These are phyloP conservation scores for Blastomyces gilchristii DNA, from an alignment of 2,329 filamentous ascomycete genomes.

Conservation along the genomic window DNA sequence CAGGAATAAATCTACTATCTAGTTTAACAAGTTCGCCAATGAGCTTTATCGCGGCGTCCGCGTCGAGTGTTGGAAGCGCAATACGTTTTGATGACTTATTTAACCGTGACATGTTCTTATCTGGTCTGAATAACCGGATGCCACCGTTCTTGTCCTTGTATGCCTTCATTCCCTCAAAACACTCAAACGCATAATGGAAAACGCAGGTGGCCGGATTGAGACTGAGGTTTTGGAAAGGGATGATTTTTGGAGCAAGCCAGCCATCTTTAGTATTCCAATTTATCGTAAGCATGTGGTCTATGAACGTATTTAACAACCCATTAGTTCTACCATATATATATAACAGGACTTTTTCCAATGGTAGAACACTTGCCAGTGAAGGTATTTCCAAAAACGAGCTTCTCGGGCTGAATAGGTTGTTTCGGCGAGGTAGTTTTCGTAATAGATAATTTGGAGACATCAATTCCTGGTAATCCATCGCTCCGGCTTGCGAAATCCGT, in stretches of 20 bases:
- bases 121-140: slow-evolving; percentile 81
- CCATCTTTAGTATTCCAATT: slow-evolving; percentile 83
- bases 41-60: slow-evolving; percentile 63
- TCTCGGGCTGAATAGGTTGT: slow-evolving; percentile 59
- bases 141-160: slow-evolving; percentile 77
- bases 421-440: slow-evolving; percentile 68
- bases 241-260: slow-evolving; percentile 74
- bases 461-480: slow-evolving; percentile 52
- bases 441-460: slow-evolving; percentile 65
- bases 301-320: neutral
- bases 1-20: slow-evolving; percentile 83
- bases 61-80: slow-evolving; percentile 77
- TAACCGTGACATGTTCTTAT: slow-evolving; percentile 91
- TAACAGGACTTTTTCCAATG: neutral
- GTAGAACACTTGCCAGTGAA: slow-evolving; percentile 62
- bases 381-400: slow-evolving; percentile 78
- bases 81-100: slow-evolving; percentile 89
- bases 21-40: slow-evolving; percentile 69
- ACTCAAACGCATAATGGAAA: slow-evolving; percentile 97
- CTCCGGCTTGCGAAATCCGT: slow-evolving; percentile 18
- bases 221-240: slow-evolving; percentile 91
- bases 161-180: slow-evolving; percentile 98
- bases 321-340: neutral
- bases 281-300: slow-evolving; percentile 93
- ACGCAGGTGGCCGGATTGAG: slow-evolving; percentile 94